Percentiles rank a stretch among this genome's conserved stretches.
Evolutionary conservation across 345 rosid genomes (phyloP).

Genomic region (Zanthoxylum bungeanum): DNA sequence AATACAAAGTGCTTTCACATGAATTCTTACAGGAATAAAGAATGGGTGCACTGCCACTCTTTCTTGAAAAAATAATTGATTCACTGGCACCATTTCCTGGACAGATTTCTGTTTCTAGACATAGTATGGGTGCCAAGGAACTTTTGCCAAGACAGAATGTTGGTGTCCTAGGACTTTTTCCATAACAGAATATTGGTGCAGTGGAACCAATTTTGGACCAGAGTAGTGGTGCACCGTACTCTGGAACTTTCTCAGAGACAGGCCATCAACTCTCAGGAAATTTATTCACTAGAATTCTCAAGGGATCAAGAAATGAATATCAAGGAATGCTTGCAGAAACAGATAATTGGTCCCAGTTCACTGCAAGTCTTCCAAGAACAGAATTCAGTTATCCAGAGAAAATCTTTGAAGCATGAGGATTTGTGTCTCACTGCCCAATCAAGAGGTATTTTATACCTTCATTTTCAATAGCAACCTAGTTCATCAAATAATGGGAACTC

Average conservation of each 20-base stretch:
- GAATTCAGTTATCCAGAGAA: background rate
- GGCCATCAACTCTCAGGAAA: background rate
- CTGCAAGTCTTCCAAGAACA: background rate
- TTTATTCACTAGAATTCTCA: background rate
- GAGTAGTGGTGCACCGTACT: background rate
- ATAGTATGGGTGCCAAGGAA: too few species aligned
- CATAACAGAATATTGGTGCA: background rate
- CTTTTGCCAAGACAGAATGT: background rate
- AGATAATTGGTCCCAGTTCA: background rate
- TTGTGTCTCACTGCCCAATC: background rate
- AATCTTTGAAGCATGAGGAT: background rate
- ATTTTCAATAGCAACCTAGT: background rate
- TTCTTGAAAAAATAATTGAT: background rate
- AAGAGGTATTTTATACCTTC: background rate
- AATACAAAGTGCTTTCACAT: too few species aligned
- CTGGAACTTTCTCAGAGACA: background rate
- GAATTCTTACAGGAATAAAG: background rate
- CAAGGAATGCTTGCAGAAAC: background rate
- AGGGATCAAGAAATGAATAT: background rate
- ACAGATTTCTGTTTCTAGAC: background rate
- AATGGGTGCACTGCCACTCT: background rate
- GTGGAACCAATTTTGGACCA: background rate
- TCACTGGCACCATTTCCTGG: background rate
- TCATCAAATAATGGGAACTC: background rate
- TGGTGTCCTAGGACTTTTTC: background rate